Base-by-base conservation (phyloP, 2,329 filamentous ascomycete species). In the Pseudogymnoascus sp. region DNA sequence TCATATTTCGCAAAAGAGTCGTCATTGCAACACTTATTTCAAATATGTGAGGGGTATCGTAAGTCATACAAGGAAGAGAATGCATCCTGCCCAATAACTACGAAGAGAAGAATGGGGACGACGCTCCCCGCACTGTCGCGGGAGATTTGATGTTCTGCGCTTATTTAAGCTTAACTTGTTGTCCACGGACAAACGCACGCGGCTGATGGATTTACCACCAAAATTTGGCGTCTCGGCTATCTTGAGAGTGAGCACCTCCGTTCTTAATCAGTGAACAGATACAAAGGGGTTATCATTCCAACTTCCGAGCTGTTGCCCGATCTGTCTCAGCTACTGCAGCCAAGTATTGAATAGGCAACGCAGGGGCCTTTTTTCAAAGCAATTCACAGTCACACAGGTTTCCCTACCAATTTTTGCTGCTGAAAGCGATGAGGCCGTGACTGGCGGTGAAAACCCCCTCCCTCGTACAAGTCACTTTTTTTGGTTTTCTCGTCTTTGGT, bases 81-180 rank as follows among this genome's bases (percentile, higher is more conserved):
- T 33, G n/a, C 47, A 18, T 33, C 47, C 47, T 33, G n/a, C 25
- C 47, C 47, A 56, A 56, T 56, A 56, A 33, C n/a, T 56, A 56
- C 47, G 10, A 12, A 18, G 25, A 33, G 28, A 56, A 31, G 47
- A 56, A 56, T 33, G 47, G 47, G 5, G 47, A 56, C 7, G 2
- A 56, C 25, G 5, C n/a, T 33, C 47, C 25, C 25, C 47, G 47
- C 25, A 56, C 25, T 18, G 47, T 12, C 6, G 47, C 2, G 28
- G 47, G 47, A 56, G 47, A 56, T 56, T 56, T 56, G 47, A 56
- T 56, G 47, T 56, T 56, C 47, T 56, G 47, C 47, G 47, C 47
- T 56, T 56, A 56, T 56, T 56, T 56, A 56, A 56, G 47, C 47
- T 56, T 56, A 56, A 56, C 47, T 56, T 56, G 47, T 18, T n/a